Percentiles rank a stretch among this genome's conserved stretches.
These are phyloP conservation scores for Eimeria acervulina DNA, from an alignment of 169 alveolate species.

Conservation along the genomic window DNA sequence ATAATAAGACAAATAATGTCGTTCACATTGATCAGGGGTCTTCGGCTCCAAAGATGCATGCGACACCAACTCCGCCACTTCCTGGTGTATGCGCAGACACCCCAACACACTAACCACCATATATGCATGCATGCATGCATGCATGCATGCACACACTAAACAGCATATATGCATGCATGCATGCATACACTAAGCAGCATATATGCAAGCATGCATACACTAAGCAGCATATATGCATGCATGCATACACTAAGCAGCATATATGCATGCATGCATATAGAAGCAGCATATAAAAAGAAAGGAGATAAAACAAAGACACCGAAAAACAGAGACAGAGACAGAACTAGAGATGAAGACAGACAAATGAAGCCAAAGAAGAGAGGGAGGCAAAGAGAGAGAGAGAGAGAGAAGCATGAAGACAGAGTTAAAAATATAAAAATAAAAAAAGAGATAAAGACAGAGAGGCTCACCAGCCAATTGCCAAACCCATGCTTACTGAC, in stretches of 20 bases:
- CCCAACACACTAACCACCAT: not conserved
- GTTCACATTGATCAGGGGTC: slow-evolving; percentile 87
- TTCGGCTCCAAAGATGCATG: slow-evolving; percentile 84
- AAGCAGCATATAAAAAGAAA: not conserved
- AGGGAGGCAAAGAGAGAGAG: not conserved
- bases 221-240: no score
- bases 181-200: no score
- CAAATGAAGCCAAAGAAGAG: not conserved
- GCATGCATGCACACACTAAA: not conserved
- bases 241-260: not conserved
- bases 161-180: not conserved
- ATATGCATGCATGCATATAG: not conserved
- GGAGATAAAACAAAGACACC: not conserved
- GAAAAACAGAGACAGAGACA: not conserved
- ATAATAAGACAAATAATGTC: slow-evolving; percentile 87
- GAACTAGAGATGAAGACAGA: not conserved
- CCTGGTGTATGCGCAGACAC: slow-evolving; percentile 61
- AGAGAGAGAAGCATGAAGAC: not conserved
- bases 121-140: slow-evolving; percentile 1
- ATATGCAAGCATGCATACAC: no score
- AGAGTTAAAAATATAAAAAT: no score
- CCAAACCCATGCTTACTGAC: slow-evolving; percentile 95
- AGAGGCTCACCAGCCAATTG: slow-evolving; percentile 91
- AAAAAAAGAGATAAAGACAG: not conserved
- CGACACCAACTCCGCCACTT: slow-evolving; percentile 82